Conservation (phyloP, 495 filamentous ascomycete genomes). For the Annulohypoxylon moriforme region DNA sequence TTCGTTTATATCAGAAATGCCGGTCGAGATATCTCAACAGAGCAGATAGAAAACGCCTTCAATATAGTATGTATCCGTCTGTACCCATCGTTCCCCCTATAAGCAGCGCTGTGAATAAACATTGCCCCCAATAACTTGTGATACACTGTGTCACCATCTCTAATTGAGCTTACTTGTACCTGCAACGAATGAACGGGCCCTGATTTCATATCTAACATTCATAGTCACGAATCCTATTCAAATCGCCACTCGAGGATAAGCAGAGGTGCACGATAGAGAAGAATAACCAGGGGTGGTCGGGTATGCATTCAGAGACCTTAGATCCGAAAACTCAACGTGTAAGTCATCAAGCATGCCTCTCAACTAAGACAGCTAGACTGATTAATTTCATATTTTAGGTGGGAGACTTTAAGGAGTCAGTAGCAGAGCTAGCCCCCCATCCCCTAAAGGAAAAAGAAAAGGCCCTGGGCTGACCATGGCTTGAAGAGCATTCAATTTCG, state of each 20-base stretch:
- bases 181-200: not conserved
- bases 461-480: not conserved
- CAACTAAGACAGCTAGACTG: not conserved
- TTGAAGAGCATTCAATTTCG: constrained; percentile 91
- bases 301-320: constrained; percentile 87
- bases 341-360: constrained; percentile 37
- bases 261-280: constrained; percentile 75
- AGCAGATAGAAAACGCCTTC: constrained; percentile 79
- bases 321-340: constrained; percentile 87
- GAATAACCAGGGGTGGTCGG: constrained; percentile 89
- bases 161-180: not conserved
- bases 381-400: constrained; percentile 59
- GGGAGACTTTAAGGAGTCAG: constrained; percentile 94
- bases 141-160: not conserved
- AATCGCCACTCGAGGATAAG: constrained; percentile 76
- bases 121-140: not conserved
- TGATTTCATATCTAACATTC: constrained; percentile 12
- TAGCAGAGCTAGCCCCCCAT: not conserved
- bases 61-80: constrained; percentile 66
- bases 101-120: not conserved
- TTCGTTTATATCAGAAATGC: constrained; percentile 87
- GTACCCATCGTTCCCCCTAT: constrained; percentile 6
- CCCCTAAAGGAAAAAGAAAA: not conserved
- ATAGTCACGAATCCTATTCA: constrained; percentile 84
- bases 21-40: constrained; percentile 70